phyloP scores from a whole-genome alignment of 2,329 filamentous ascomycete genomes.

The Metarhizium humberi region DNA sequence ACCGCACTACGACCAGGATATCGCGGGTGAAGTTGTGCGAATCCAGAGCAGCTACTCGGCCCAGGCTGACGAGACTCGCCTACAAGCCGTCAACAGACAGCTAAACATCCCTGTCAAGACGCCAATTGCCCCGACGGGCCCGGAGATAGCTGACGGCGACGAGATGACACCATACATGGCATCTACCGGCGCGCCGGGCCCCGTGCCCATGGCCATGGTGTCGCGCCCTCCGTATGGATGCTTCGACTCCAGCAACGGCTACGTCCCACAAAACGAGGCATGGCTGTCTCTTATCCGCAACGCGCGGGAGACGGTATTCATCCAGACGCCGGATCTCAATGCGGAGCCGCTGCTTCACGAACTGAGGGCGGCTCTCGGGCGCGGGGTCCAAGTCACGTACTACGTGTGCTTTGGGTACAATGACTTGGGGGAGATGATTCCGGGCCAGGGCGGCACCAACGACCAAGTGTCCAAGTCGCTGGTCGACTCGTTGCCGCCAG shows the following conservation, averaged over 20 bases:
- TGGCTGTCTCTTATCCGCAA: conserved; percentile 63
- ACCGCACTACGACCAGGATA: conserved; percentile 54
- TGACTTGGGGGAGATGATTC: conserved; percentile 66
- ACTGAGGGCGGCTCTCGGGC: conserved; percentile 52
- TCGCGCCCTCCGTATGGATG: conserved; percentile 59
- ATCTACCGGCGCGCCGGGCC: conserved; percentile 27
- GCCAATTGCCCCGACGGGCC: conserved; percentile 40
- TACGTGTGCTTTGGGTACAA: conserved; percentile 76
- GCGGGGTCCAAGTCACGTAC: conserved; percentile 58
- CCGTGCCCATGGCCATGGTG: conserved; percentile 63
- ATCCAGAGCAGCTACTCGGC: conserved; percentile 49
- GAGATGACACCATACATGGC: conserved; percentile 58
- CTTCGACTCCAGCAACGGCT: conserved; percentile 48
- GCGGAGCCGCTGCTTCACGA: conserved; percentile 57
- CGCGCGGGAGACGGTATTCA: conserved; percentile 57
- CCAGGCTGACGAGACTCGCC: conserved; percentile 37
- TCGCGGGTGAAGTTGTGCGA: conserved; percentile 51
- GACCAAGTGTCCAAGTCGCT: conserved; percentile 58
- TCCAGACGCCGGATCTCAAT: conserved; percentile 71
- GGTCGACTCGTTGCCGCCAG: conserved; percentile 40
- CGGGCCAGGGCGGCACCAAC: conserved; percentile 67
- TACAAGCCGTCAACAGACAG: conserved; percentile 53
- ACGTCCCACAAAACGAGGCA: conserved; percentile 66
- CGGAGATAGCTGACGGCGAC: conserved; percentile 40
- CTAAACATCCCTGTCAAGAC: conserved; percentile 53